A percentile compares a stretch with the other conserved stretches of the same genome.
phyloP scores from a whole-genome alignment of 352 stramenopile genomes.

The Phytophthora cactorum region DNA sequence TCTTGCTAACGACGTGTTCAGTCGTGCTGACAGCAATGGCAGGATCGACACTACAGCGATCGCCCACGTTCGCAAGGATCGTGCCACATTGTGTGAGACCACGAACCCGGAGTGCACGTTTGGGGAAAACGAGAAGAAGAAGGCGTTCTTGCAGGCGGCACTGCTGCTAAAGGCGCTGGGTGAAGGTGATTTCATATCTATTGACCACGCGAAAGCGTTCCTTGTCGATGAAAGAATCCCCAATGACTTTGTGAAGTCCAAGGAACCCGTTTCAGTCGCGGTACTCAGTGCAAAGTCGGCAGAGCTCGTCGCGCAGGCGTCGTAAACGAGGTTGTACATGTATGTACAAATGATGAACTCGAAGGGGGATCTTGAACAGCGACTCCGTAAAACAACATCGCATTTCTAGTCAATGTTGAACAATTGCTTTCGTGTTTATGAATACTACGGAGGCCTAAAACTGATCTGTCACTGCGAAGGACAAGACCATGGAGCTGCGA shows the following conservation, averaged over 20 bases:
- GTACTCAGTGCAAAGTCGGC: not conserved
- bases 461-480: too few species aligned
- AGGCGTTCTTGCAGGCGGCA: constrained; percentile 37
- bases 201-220: constrained; percentile 35
- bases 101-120: constrained; percentile 38
- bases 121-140: constrained; percentile 25
- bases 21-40: constrained; percentile 5
- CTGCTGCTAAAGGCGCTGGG: constrained; percentile 36
- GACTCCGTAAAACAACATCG: not conserved
- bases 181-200: constrained; percentile 24
- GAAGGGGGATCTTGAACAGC: too few species aligned
- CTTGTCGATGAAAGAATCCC: constrained; percentile 45
- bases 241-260: not conserved
- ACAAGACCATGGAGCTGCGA: too few species aligned
- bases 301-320: not conserved
- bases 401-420: too few species aligned
- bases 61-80: constrained; percentile 27
- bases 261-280: not conserved
- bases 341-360: too few species aligned
- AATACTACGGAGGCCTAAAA: too few species aligned
- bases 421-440: too few species aligned
- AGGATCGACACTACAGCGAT: constrained; percentile 33
- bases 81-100: constrained; percentile 18
- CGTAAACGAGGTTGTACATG: not conserved
- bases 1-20: constrained; percentile 22